These are phyloP conservation scores for Cadophora luteo-olivacea DNA, from an alignment of 2,329 filamentous ascomycete species.

Conservation along the genomic window DNA sequence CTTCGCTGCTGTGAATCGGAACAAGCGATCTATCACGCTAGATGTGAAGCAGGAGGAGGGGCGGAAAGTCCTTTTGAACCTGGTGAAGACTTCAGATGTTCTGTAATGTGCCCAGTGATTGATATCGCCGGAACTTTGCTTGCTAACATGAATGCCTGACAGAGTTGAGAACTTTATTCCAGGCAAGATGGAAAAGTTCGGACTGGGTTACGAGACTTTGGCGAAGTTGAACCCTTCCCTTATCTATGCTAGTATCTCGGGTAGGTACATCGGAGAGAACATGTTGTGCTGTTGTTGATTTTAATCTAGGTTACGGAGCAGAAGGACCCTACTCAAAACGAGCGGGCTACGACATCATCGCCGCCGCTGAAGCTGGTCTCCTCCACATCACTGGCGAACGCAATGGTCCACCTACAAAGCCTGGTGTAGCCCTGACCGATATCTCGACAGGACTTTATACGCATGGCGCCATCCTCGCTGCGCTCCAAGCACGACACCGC, in stretches of 20 bases:
- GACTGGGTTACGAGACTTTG: conserved; percentile 4
- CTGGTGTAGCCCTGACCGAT: conserved; percentile 52
- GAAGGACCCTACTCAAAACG: conserved; percentile 50
- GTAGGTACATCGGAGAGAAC: not conserved
- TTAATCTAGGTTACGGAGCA: conserved; percentile 43
- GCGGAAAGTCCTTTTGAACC: conserved; percentile 44
- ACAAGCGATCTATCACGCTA: conserved; percentile 50
- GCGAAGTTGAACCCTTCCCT: conserved; percentile 6
- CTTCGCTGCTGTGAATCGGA: conserved; percentile 52
- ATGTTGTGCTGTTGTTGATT: not conserved
- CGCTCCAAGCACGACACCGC: conserved; percentile 47
- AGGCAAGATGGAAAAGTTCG: conserved; percentile 3
- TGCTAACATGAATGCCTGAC: too few relatives aligned
- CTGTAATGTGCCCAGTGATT: not conserved
- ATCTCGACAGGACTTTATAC: conserved; percentile 54
- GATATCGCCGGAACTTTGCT: too few relatives aligned
- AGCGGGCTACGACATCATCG: conserved; percentile 54
- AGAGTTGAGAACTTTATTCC: too few relatives aligned
- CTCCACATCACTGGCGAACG: conserved; percentile 21
- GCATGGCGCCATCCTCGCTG: conserved; percentile 53
- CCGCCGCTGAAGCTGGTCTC: conserved; percentile 19
- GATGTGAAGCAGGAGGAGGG: conserved; percentile 44
- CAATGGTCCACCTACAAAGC: conserved; percentile 49
- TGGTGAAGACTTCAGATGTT: conserved; percentile 40
- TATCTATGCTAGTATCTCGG: conserved; percentile 18